Conservation (phyloP, 1,284 basidiomycete species). For the Leccinum huronense region DNA sequence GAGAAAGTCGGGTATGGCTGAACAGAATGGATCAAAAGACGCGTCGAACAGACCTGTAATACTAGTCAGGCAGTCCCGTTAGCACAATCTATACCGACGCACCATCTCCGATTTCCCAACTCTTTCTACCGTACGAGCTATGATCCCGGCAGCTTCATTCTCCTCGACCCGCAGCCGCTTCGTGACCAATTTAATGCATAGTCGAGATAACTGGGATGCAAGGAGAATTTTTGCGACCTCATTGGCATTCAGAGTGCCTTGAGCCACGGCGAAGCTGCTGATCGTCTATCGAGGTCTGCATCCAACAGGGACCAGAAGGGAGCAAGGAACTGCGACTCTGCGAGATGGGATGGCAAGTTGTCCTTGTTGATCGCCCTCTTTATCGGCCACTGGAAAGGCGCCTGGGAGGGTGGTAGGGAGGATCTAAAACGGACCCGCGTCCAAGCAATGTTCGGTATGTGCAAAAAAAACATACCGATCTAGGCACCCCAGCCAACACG, state of each 20-base stretch:
- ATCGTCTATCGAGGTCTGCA: slow-evolving; percentile 51
- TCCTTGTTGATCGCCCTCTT: neutral
- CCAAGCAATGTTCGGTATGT: slow-evolving; percentile 1
- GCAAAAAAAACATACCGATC: slow-evolving; percentile 17
- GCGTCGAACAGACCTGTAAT: slow-evolving; percentile 42
- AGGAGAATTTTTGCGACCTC: slow-evolving; percentile 36
- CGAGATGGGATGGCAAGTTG: slow-evolving; percentile 19
- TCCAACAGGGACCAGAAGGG: slow-evolving; percentile 79
- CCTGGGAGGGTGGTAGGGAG: slow-evolving; percentile 35
- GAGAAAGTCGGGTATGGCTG: slow-evolving; percentile 16
- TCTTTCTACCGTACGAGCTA: slow-evolving; percentile 46
- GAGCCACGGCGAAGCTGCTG: slow-evolving; percentile 61
- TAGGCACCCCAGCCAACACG: slow-evolving; percentile 76
- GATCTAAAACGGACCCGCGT: slow-evolving; percentile 17
- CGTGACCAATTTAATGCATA: slow-evolving; percentile 49
- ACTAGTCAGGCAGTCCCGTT: slow-evolving; percentile 36
- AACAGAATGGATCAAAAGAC: slow-evolving; percentile 45
- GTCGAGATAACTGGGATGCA: slow-evolving; percentile 44
- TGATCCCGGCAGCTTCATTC: slow-evolving; percentile 41
- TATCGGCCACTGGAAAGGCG: slow-evolving; percentile 9
- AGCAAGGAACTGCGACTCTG: slow-evolving; percentile 51
- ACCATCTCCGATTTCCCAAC: slow-evolving; percentile 48
- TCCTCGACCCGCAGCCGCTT: slow-evolving; percentile 48
- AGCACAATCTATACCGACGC: slow-evolving; percentile 15
- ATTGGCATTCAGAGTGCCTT: slow-evolving; percentile 63